phyloP scores from a whole-genome alignment of 1,139 yeast species.

The Hemisphaericaspora subhashii region DNA sequence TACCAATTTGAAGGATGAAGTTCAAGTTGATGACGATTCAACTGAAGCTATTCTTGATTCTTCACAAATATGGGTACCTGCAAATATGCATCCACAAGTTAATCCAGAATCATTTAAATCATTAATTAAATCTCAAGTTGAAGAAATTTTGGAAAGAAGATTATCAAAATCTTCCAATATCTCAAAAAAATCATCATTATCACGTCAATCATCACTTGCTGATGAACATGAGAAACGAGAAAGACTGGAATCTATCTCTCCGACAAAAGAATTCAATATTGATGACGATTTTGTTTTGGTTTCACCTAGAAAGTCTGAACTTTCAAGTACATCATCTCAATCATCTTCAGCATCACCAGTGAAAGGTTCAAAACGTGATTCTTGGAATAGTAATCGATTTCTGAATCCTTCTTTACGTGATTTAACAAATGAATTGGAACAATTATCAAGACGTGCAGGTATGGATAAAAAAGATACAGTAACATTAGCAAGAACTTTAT shows the following conservation, averaged over 20 bases:
- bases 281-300: conserved; percentile 1
- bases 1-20: background rate
- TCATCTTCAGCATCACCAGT: conserved; percentile 14
- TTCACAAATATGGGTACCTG: conserved; percentile 84
- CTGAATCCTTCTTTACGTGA: conserved; percentile 64
- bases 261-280: background rate
- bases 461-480: conserved; percentile 73
- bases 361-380: conserved; percentile 14
- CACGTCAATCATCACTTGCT: conserved; percentile 12
- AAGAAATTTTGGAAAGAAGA: conserved; percentile 58
- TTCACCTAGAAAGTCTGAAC: conserved; percentile 1
- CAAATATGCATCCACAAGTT: conserved; percentile 87
- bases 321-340: conserved; percentile 2
- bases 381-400: conserved; percentile 19
- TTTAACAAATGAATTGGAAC: conserved; percentile 65
- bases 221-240: background rate
- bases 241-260: background rate
- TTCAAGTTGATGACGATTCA: background rate
- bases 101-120: conserved; percentile 89
- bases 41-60: conserved; percentile 21
- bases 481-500: conserved; percentile 69
- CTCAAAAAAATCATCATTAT: conserved; percentile 34
- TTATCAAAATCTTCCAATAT: conserved; percentile 25
- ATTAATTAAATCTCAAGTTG: conserved; percentile 77
- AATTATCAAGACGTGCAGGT: conserved; percentile 67